Base-by-base conservation (phyloP, 306 rosid genomes). In the Pterocarpus santalinus region DNA sequence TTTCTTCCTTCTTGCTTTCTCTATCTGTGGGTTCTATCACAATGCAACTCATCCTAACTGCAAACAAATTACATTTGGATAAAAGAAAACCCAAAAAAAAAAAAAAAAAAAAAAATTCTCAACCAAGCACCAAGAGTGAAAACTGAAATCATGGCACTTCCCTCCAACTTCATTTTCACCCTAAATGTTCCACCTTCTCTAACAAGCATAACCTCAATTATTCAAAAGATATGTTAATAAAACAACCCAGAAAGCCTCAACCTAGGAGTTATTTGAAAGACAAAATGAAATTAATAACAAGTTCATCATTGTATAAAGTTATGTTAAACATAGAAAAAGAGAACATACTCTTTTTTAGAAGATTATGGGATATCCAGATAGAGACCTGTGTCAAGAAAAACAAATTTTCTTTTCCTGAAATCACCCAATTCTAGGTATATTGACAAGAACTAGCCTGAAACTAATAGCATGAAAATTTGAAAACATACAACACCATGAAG, bases 281-380 rank as follows among this genome's bases (percentile, higher is more conserved):
- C 39, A 52, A 22, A 62, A 16, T 38, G 47, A 53, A 46, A 30
- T 11, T 44, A 46, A 70, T 5, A 39, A 63, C 43, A 76, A 78
- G 44, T 62, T 49, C 49, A 39, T 78, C 57, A 33, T 30, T 16
- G 39, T 39, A 67, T 1, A 55, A 68, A 74, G 61, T 80, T n/a
- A 36, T 38, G 58, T 65, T 58, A 5, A 52, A 76, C 62, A 68
- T 47, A 43, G 4, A 77, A 38, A 58, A 72, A 56, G 81, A 76
- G 43, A 75, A 63, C 92, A 5, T 91, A 93, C 96, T 88, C 94
- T 90, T 73, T 22, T 90, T 65, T 34, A 49, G 72, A 47, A 30
- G 56, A 72, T 53, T 84, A 32, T 62, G 46, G 34, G 58, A 85
- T 38, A 79, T 65, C 84, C 76, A 70, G 39, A 49, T 34, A 73